Evolutionary conservation across 2,329 filamentous ascomycete genomes (phyloP).

Genomic region (Nannizziopsis arthrosporioides): DNA sequence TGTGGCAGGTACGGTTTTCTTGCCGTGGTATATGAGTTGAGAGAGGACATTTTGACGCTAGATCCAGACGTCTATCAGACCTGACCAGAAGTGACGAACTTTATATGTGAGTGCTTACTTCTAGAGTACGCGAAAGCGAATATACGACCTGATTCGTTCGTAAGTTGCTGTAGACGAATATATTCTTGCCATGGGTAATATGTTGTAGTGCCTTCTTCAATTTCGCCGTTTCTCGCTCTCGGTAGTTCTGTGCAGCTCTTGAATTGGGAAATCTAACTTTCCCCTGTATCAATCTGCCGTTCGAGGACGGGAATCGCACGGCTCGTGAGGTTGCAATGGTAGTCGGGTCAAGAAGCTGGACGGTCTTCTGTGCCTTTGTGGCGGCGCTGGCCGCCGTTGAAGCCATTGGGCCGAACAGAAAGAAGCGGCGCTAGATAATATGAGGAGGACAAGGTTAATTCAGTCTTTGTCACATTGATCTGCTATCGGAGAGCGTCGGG

Average conservation of each 20-base stretch:
- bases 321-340: slow-evolving; percentile 9
- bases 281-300: slow-evolving; percentile 31
- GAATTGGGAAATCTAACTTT: slow-evolving; percentile 29
- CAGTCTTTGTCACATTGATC: neutral
- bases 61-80: neutral
- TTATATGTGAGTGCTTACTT: slow-evolving; percentile 34
- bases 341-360: slow-evolving; percentile 14
- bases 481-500: neutral
- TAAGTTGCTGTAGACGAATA: slow-evolving; percentile 52
- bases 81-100: neutral
- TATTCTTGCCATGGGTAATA: slow-evolving; percentile 44
- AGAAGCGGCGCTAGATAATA: neutral
- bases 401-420: slow-evolving; percentile 1
- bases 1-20: slow-evolving; percentile 47
- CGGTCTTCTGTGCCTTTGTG: slow-evolving; percentile 10
- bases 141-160: slow-evolving; percentile 55
- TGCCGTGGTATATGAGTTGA: slow-evolving; percentile 52
- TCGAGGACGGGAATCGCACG: slow-evolving; percentile 14
- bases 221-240: slow-evolving; percentile 28
- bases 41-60: slow-evolving; percentile 43
- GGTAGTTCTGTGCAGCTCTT: slow-evolving; percentile 33
- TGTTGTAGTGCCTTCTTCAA: slow-evolving; percentile 38
- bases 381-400: slow-evolving; percentile 8
- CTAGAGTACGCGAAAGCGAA: slow-evolving; percentile 45
- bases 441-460: neutral